A percentile compares a stretch with the other conserved stretches of the same genome.
Conservation (phyloP, 768 basidiomycete genomes). For the Lactifluus rugatus region DNA sequence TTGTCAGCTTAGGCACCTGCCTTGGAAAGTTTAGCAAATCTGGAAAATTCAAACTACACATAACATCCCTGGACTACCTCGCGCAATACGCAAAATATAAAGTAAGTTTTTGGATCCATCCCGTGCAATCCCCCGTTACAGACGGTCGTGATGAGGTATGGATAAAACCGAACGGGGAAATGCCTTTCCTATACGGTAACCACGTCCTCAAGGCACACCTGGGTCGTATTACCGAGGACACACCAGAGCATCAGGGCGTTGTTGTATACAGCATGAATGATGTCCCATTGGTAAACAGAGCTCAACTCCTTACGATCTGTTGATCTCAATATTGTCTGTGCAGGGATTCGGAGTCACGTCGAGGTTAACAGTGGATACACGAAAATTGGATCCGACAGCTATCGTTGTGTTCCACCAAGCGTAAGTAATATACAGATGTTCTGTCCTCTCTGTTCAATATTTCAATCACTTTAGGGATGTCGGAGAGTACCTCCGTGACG, state of each 20-base stretch:
- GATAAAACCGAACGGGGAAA: constrained; percentile 99
- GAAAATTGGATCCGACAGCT: constrained; percentile 93
- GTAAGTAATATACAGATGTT: constrained; percentile 34
- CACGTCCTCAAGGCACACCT: constrained; percentile 97
- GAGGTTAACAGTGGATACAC: constrained; percentile 87
- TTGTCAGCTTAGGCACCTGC: constrained; percentile 90
- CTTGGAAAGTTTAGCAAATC: constrained; percentile 97
- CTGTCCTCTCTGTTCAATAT: background rate
- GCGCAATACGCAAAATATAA: constrained; percentile 98
- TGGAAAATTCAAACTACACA: constrained; percentile 95
- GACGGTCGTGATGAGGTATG: constrained; percentile 53
- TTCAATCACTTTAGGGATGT: constrained; percentile 56
- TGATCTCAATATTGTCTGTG: background rate
- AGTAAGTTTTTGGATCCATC: constrained; percentile 36
- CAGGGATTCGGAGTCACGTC: constrained; percentile 98
- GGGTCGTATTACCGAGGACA: constrained; percentile 98
- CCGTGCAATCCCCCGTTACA: background rate
- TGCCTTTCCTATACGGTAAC: constrained; percentile 98
- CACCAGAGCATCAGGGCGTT: constrained; percentile 97
- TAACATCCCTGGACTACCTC: constrained; percentile 86
- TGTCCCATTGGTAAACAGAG: constrained; percentile 59
- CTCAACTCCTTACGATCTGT: background rate
- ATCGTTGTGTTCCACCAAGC: constrained; percentile 99
- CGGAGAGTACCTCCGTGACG: constrained; percentile 96
- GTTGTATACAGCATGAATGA: constrained; percentile 96